These are phyloP conservation scores for Salix viminalis DNA, from an alignment of 345 rosid genomes.

Conservation along the genomic window DNA sequence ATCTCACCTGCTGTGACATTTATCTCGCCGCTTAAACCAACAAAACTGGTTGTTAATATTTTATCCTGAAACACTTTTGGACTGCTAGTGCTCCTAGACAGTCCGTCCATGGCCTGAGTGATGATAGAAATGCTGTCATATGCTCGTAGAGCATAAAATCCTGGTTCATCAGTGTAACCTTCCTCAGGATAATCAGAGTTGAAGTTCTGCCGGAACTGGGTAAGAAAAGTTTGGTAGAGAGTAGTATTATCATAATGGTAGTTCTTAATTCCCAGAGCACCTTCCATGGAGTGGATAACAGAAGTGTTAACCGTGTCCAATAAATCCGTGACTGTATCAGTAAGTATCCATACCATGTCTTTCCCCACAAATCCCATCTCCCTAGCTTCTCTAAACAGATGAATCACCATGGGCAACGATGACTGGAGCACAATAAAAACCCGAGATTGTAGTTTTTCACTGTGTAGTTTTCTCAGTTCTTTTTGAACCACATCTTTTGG, in stretches of 20 bases:
- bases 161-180: constrained; percentile 23
- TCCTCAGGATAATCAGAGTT: constrained; percentile 21
- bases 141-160: constrained; percentile 32
- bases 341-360: constrained; percentile 45
- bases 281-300: constrained; percentile 41
- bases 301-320: constrained; percentile 36
- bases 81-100: neutral
- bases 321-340: constrained; percentile 23
- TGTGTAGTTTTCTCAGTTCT: constrained; percentile 20
- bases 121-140: constrained; percentile 36
- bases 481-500: constrained; percentile 19
- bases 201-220: constrained; percentile 22
- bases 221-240: constrained; percentile 18
- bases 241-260: constrained; percentile 8
- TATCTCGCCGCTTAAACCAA: constrained; percentile 44
- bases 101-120: constrained; percentile 9
- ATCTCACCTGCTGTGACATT: constrained; percentile 21
- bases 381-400: constrained; percentile 40
- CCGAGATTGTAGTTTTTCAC: constrained; percentile 22
- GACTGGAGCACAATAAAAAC: constrained; percentile 42
- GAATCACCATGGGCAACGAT: constrained; percentile 30
- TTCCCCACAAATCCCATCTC: constrained; percentile 31
- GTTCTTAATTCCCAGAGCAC: constrained; percentile 39
- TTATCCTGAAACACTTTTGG: constrained; percentile 7
- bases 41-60: constrained; percentile 21